phyloP scores from a whole-genome alignment of 768 basidiomycete species.

The Sporobolomyces roseus region DNA sequence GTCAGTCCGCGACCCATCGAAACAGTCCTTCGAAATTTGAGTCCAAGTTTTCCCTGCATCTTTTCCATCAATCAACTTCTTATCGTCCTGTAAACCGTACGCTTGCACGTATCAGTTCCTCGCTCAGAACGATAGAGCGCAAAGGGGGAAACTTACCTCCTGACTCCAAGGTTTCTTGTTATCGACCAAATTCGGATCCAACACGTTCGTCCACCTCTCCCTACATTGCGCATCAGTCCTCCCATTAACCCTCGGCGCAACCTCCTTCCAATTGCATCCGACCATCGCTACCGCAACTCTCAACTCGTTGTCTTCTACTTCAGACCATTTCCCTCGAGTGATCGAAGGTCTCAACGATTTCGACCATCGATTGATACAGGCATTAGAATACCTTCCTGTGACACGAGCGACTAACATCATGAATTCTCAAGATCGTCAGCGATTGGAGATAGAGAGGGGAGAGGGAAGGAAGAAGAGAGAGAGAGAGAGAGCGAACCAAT shows the following conservation, averaged over 20 bases:
- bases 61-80: slow-evolving; percentile 14
- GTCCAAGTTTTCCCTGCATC: slow-evolving; percentile 14
- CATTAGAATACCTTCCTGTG: slow-evolving; percentile 2
- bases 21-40: slow-evolving; percentile 16
- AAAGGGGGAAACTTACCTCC: slow-evolving; percentile 22
- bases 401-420: slow-evolving; percentile 26
- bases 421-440: neutral
- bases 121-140: neutral
- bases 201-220: slow-evolving; percentile 36
- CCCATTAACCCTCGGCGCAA: slow-evolving; percentile 16
- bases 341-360: slow-evolving; percentile 26
- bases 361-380: slow-evolving; percentile 35
- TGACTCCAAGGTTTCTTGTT: slow-evolving; percentile 23
- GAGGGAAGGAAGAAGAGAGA: neutral
- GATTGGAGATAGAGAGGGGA: neutral
- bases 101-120: neutral
- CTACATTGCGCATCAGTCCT: slow-evolving; percentile 40
- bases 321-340: slow-evolving; percentile 28
- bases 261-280: slow-evolving; percentile 22
- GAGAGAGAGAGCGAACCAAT: neutral
- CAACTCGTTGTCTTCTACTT: slow-evolving; percentile 27
- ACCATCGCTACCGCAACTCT: slow-evolving; percentile 9
- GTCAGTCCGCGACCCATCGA: slow-evolving; percentile 12
- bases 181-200: slow-evolving; percentile 23
- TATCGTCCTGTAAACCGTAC: slow-evolving; percentile 18